Evolutionary conservation across 208 protist species (phyloP).

Genomic region (Angomonas deanei): DNA sequence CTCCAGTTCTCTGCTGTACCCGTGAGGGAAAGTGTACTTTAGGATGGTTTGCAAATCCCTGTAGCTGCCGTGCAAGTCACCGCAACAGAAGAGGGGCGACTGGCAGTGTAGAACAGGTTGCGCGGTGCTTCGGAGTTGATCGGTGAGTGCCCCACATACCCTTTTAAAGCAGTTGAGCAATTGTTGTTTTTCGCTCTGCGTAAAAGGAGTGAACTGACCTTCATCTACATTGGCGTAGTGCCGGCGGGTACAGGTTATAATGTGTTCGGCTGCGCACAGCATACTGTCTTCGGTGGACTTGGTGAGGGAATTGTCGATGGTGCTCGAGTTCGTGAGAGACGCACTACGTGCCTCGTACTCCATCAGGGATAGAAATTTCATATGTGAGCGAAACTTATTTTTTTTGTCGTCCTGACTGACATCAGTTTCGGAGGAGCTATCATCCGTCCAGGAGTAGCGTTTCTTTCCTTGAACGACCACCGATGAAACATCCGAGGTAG

Average conservation of each 20-base stretch:
- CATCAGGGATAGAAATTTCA: slow-evolving; percentile 2
- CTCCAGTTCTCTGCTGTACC: slow-evolving; percentile 39
- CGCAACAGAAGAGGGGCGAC: slow-evolving; percentile 58
- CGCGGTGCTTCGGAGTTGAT: neutral
- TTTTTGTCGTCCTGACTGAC: neutral
- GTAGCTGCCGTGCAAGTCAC: slow-evolving; percentile 73
- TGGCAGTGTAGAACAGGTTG: slow-evolving; percentile 27
- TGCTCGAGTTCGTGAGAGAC: neutral
- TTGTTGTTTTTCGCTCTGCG: neutral
- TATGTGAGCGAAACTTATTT: neutral
- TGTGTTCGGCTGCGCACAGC: too few species aligned
- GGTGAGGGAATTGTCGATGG: neutral
- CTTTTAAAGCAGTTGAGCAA: slow-evolving; percentile 13
- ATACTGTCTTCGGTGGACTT: too few species aligned
- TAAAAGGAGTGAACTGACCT: slow-evolving; percentile 3
- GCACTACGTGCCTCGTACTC: neutral
- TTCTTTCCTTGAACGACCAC: neutral
- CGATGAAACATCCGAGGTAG: neutral
- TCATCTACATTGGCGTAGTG: neutral
- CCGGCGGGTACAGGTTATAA: too few species aligned
- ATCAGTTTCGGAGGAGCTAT: neutral
- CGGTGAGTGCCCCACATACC: neutral
- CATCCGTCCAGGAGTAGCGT: neutral
- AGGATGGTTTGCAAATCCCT: slow-evolving; percentile 48
- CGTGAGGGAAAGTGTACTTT: slow-evolving; percentile 27